Conservation (phyloP, 768 basidiomycete genomes). For the Leccinum imitatum region DNA sequence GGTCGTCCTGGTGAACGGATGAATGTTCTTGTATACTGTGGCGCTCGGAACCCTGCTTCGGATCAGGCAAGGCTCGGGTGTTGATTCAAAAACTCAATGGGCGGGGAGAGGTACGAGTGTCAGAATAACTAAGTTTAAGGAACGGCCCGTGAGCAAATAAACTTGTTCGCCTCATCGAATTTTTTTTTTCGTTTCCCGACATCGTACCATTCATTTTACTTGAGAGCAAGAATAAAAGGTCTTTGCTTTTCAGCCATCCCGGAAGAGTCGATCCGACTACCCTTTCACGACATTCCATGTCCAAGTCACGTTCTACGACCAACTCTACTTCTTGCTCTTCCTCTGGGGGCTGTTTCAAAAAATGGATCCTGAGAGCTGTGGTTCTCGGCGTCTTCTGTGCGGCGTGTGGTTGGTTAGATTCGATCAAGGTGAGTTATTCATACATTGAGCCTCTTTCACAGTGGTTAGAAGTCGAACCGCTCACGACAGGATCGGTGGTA, state of each 20-base stretch:
- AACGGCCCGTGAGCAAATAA: no score
- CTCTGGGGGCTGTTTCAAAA: conserved; percentile 19
- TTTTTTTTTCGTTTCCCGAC: neutral
- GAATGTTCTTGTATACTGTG: neutral
- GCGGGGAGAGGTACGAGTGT: no score
- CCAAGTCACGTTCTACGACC: conserved; percentile 9
- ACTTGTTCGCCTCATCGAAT: no score
- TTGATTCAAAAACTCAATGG: no score
- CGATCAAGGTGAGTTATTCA: conserved; percentile 53
- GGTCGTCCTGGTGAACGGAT: neutral
- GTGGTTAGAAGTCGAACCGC: neutral
- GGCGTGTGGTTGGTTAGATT: conserved; percentile 53
- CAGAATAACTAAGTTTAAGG: no score
- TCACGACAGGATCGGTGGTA: conserved; percentile 75
- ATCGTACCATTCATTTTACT: conserved; percentile 7
- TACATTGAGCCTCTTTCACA: neutral
- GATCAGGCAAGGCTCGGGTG: no score
- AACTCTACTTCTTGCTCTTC: neutral
- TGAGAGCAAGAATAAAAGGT: neutral
- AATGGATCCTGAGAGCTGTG: conserved; percentile 34
- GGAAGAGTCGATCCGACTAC: neutral
- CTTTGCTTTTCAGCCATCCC: neutral
- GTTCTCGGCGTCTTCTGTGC: conserved; percentile 31
- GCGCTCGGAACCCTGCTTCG: neutral
- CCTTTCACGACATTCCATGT: conserved; percentile 16